A percentile compares a stretch with the other conserved stretches of the same genome.
These are phyloP conservation scores for Synchytrium microbalum DNA, from an alignment of 371 early-diverging fungal genomes.

Conservation along the genomic window DNA sequence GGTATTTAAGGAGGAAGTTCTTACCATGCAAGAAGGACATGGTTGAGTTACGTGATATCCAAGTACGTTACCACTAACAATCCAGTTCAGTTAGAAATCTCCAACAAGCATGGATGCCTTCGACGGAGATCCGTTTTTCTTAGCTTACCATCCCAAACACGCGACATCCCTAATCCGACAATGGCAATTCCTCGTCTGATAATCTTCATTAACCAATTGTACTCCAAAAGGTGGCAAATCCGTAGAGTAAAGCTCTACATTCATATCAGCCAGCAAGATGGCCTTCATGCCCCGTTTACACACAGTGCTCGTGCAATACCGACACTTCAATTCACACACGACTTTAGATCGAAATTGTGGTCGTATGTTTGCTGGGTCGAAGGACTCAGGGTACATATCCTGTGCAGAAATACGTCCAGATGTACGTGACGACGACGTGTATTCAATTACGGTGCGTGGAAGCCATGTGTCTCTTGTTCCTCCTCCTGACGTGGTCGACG, in stretches of 20 bases:
- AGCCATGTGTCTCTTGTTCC: too few relatives aligned
- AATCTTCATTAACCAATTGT: constrained; percentile 70
- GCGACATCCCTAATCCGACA: constrained; percentile 84
- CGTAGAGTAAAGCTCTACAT: constrained; percentile 52
- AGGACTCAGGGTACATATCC: too few relatives aligned
- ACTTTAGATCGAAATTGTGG: constrained; percentile 6
- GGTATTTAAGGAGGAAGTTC: constrained; percentile 12
- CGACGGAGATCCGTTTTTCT: constrained; percentile 24
- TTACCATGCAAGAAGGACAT: constrained; percentile 10
- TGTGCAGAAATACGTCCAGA: too few relatives aligned
- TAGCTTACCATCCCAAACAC: constrained; percentile 56
- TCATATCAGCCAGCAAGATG: constrained; percentile 68
- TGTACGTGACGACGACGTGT: too few relatives aligned
- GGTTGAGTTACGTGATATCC: constrained; percentile 19
- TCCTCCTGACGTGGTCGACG: too few relatives aligned
- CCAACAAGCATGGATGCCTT: not conserved
- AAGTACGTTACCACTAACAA: constrained; percentile 13
- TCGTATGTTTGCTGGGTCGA: not conserved
- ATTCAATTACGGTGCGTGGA: too few relatives aligned
- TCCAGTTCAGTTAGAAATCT: not conserved
- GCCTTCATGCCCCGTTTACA: constrained; percentile 71
- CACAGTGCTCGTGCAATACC: constrained; percentile 3
- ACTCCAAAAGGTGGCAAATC: constrained; percentile 30
- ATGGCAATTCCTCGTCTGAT: constrained; percentile 70
- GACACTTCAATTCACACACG: constrained; percentile 3